Conservation (phyloP, 805 yeast species). For the Yamadazyma phyllophila region DNA sequence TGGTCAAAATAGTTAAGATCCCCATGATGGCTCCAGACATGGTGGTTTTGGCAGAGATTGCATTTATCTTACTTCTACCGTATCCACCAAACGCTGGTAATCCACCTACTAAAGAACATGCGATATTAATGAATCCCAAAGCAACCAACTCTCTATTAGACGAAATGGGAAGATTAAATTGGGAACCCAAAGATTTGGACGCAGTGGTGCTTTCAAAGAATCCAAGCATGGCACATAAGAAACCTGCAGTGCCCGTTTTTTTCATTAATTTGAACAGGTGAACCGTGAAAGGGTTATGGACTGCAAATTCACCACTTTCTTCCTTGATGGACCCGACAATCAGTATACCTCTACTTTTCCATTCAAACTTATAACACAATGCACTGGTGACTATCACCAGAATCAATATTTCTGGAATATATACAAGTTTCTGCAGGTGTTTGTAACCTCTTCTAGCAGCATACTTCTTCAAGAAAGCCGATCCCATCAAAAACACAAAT, state of each 20-base stretch:
- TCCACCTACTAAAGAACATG: slow-evolving; percentile 63
- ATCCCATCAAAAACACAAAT: slow-evolving; percentile 10
- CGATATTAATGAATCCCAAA: slow-evolving; percentile 70
- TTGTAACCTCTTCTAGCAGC: slow-evolving; percentile 17
- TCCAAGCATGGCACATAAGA: slow-evolving; percentile 80
- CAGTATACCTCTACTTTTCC: slow-evolving; percentile 55
- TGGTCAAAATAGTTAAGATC: slow-evolving; percentile 63
- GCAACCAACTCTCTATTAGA: slow-evolving; percentile 91
- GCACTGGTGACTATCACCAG: slow-evolving; percentile 65
- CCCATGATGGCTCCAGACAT: slow-evolving; percentile 85
- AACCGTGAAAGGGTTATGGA: slow-evolving; percentile 55
- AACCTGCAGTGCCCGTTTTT: slow-evolving; percentile 62
- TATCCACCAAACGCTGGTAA: slow-evolving; percentile 95
- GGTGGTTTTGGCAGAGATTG: slow-evolving; percentile 79
- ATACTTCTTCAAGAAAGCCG: slow-evolving; percentile 26
- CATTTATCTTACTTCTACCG: slow-evolving; percentile 88
- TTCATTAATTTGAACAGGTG: slow-evolving; percentile 50
- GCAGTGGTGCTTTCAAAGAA: slow-evolving; percentile 94
- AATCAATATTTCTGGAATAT: slow-evolving; percentile 81
- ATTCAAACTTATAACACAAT: slow-evolving; percentile 45
- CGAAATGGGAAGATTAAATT: slow-evolving; percentile 69
- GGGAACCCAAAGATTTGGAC: slow-evolving; percentile 76
- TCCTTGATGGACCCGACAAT: slow-evolving; percentile 68
- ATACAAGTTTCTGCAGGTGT: slow-evolving; percentile 42
- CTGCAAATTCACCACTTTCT: slow-evolving; percentile 42